These are phyloP conservation scores for Populus euphratica DNA, from an alignment of 345 rosid species.

Conservation along the genomic window DNA sequence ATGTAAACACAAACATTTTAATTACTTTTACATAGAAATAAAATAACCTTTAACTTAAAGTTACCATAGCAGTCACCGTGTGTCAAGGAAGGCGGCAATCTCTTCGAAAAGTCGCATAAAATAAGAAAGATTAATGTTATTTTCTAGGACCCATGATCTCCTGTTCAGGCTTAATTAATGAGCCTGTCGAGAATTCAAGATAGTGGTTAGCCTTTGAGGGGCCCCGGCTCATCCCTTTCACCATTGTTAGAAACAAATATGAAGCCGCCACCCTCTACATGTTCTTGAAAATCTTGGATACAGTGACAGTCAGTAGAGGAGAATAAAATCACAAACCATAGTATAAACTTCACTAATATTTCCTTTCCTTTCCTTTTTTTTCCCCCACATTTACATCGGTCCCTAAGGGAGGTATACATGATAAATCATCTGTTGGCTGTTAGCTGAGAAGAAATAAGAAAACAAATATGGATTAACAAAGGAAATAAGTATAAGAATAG, in stretches of 20 bases:
- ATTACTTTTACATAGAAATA: too few species aligned
- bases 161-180: slow-evolving; percentile 6
- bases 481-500: slow-evolving; percentile 31
- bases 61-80: too few species aligned
- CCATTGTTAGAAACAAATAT: background rate
- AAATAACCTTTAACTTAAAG: too few species aligned
- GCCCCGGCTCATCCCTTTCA: slow-evolving; percentile 1
- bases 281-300: slow-evolving; percentile 3
- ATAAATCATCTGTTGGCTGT: slow-evolving; percentile 25
- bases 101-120: background rate
- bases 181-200: slow-evolving; percentile 1
- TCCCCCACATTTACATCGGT: slow-evolving; percentile 39
- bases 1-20: too few species aligned
- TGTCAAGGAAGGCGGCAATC: too few species aligned
- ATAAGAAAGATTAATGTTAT: background rate
- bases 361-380: background rate
- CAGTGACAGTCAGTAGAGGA: background rate
- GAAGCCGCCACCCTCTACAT: background rate
- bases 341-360: slow-evolving; percentile 26
- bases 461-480: slow-evolving; percentile 23
- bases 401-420: slow-evolving; percentile 30
- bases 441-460: slow-evolving; percentile 17
- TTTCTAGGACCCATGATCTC: slow-evolving; percentile 17
- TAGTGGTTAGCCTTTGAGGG: slow-evolving; percentile 13
- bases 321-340: slow-evolving; percentile 18